These are phyloP conservation scores for Neoboletus magnificus DNA, from an alignment of 768 basidiomycete genomes.

Conservation along the genomic window DNA sequence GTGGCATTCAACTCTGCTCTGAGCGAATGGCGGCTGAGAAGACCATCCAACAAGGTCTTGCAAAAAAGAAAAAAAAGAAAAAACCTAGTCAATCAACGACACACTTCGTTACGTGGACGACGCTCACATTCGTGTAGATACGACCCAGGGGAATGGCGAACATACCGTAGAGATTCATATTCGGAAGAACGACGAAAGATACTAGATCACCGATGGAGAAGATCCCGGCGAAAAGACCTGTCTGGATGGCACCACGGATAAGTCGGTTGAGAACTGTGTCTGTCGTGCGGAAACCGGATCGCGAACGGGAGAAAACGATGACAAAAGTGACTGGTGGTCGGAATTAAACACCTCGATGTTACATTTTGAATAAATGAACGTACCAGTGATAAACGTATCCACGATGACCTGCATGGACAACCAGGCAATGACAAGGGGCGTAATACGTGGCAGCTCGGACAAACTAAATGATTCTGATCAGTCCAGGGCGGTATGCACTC, in stretches of 20 bases:
- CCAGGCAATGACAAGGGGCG: not conserved
- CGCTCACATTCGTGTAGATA: not conserved
- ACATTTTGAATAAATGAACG: not conserved
- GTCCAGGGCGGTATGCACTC: not conserved
- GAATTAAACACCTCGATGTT: not conserved
- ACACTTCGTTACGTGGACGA: no score
- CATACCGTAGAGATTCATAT: not conserved
- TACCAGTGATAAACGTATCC: not conserved
- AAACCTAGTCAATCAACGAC: not conserved
- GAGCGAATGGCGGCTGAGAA: conserved; percentile 7
- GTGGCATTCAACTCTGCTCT: not conserved
- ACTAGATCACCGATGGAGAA: not conserved
- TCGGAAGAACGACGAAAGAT: not conserved
- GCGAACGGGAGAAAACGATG: not conserved
- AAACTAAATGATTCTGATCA: not conserved
- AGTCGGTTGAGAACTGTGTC: not conserved
- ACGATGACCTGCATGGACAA: not conserved
- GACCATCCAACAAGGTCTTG: conserved; percentile 6
- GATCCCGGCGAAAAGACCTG: not conserved
- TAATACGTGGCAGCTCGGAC: not conserved
- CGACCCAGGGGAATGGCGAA: not conserved
- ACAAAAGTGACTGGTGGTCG: not conserved
- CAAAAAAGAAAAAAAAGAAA: not conserved
- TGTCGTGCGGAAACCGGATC: not conserved
- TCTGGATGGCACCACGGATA: not conserved